Evolutionary conservation across 2,329 filamentous ascomycete genomes (phyloP).

Genomic region (Fusarium citri): DNA sequence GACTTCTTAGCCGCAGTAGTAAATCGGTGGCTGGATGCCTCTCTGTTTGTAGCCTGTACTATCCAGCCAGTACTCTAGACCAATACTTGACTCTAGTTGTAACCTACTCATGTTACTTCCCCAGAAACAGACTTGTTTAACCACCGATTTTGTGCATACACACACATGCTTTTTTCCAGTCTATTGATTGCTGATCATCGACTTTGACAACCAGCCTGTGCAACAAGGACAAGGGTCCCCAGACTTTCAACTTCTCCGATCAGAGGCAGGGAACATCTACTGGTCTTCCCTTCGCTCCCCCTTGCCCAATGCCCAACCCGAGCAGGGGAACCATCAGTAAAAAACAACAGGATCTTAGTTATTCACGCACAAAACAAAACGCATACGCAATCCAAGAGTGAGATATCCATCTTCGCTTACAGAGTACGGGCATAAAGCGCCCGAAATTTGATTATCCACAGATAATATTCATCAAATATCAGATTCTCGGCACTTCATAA

Average conservation of each 20-base stretch:
- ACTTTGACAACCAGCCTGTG: slow-evolving; percentile 5
- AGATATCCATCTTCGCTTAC: not conserved
- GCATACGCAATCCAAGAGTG: not conserved
- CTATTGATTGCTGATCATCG: not conserved
- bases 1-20: slow-evolving; percentile 4
- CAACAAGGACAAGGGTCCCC: slow-evolving; percentile 16
- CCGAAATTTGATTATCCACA: slow-evolving; percentile 3
- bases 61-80: not conserved
- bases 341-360: not conserved
- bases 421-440: not conserved
- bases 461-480: not conserved
- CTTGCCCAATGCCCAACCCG: not conserved
- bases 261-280: slow-evolving; percentile 29
- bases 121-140: not conserved
- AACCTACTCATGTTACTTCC: not conserved
- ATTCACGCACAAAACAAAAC: not conserved
- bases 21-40: slow-evolving; percentile 1
- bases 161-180: slow-evolving; percentile 8
- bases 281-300: not conserved
- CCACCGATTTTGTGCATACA: not conserved
- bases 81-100: not conserved
- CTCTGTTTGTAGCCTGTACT: not conserved
- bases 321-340: slow-evolving; percentile 12
- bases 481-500: not conserved
- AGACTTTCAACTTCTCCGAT: slow-evolving; percentile 7